Evolutionary conservation across 2,329 filamentous ascomycete genomes (phyloP).

Genomic region (Pestalotiopsis sp.): DNA sequence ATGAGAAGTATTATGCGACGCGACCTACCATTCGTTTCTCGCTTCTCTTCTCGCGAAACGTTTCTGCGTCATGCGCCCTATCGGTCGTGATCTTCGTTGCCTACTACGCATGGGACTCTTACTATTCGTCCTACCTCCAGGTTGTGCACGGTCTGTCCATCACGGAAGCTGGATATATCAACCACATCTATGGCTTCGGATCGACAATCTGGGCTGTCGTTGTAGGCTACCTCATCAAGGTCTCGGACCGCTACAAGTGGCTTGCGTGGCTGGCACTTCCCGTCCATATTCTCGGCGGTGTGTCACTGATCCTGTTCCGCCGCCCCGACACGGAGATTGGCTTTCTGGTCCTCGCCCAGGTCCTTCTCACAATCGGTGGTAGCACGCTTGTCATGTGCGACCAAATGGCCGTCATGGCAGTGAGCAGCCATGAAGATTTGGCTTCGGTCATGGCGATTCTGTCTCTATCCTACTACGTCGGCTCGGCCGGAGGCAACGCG

Average conservation of each 20-base stretch:
- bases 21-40: constrained; percentile 55
- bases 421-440: constrained; percentile 56
- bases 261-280: constrained; percentile 46
- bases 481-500: constrained; percentile 43
- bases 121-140: constrained; percentile 49
- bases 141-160: constrained; percentile 47
- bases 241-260: constrained; percentile 53
- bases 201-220: constrained; percentile 46
- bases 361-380: constrained; percentile 57
- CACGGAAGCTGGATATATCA: constrained; percentile 46
- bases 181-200: constrained; percentile 48
- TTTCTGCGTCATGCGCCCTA: constrained; percentile 52
- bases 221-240: constrained; percentile 48
- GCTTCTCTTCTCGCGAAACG: constrained; percentile 48
- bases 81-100: constrained; percentile 48
- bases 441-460: constrained; percentile 51
- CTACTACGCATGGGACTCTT: constrained; percentile 49
- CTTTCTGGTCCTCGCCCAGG: constrained; percentile 57
- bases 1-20: constrained; percentile 53
- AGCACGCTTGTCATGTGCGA: constrained; percentile 56
- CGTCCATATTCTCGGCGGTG: constrained; percentile 56
- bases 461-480: constrained; percentile 37
- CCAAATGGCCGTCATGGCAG: constrained; percentile 61
- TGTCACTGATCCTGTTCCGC: constrained; percentile 58
- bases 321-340: constrained; percentile 47